Conservation (phyloP, 2,329 filamentous ascomycete genomes). For the Fusarium austroafricanum region DNA sequence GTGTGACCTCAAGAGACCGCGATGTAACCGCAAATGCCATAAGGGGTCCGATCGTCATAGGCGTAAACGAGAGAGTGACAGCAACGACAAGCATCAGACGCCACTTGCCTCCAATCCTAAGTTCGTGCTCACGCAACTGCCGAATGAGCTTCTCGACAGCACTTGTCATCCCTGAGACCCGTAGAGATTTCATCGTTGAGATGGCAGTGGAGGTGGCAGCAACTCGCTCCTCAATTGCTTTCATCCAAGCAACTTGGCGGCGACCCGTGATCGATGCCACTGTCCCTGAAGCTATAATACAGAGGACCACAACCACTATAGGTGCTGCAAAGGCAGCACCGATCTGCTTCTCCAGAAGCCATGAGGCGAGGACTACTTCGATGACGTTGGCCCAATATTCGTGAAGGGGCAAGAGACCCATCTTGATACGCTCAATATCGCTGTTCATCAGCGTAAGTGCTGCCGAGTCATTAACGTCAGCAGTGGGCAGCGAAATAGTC, state of each 20-base stretch:
- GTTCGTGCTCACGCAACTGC: constrained; percentile 39
- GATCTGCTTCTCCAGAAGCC: constrained; percentile 49
- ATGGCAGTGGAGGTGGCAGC: constrained; percentile 39
- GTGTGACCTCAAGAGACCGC: constrained; percentile 38
- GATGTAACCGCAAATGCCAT: constrained; percentile 48
- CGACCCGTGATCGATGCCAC: constrained; percentile 35
- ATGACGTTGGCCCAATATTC: constrained; percentile 52
- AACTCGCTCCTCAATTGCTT: constrained; percentile 46
- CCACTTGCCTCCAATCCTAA: constrained; percentile 39
- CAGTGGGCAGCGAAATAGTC: constrained; percentile 39
- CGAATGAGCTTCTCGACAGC: constrained; percentile 44
- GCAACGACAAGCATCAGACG: constrained; percentile 43
- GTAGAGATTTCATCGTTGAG: constrained; percentile 45
- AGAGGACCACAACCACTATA: constrained; percentile 46
- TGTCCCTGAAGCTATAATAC: constrained; percentile 27
- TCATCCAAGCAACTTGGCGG: constrained; percentile 49
- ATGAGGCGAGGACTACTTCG: constrained; percentile 50
- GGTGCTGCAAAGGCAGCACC: constrained; percentile 50
- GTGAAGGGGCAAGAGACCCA: constrained; percentile 48
- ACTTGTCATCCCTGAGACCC: constrained; percentile 48
- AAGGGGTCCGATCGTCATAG: constrained; percentile 50
- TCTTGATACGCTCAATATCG: constrained; percentile 51
- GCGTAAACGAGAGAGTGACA: constrained; percentile 47
- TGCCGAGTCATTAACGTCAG: constrained; percentile 46
- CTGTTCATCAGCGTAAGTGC: constrained; percentile 55